A percentile compares a stretch with the other conserved stretches of the same genome.
Evolutionary conservation across 257 asterid species (phyloP).

Genomic region (Nicotiana tabacum): DNA sequence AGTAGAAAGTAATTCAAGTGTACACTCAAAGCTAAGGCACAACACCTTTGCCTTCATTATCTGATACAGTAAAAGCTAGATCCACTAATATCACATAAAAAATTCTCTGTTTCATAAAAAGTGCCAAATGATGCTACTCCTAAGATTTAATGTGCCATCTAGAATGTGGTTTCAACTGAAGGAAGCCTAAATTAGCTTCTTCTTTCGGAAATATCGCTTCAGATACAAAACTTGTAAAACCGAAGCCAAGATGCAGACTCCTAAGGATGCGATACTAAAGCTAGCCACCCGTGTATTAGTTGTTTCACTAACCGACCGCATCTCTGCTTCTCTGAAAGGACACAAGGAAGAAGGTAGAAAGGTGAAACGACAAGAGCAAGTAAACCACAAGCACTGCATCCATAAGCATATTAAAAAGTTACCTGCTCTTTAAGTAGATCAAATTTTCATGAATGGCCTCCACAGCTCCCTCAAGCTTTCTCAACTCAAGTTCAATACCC

Average conservation of each 20-base stretch:
- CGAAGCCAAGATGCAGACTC: conserved; percentile 57
- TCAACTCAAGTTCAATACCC: conserved; percentile 89
- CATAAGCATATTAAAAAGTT: neutral
- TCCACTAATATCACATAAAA: neutral
- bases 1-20: neutral
- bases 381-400: neutral
- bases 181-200: conserved; percentile 65
- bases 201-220: conserved; percentile 74
- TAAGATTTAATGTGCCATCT: conserved; percentile 13
- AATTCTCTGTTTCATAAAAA: neutral
- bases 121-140: neutral
- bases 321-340: conserved; percentile 65
- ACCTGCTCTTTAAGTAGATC: conserved; percentile 71
- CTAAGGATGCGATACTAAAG: conserved; percentile 74
- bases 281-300: conserved; percentile 72
- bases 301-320: conserved; percentile 58
- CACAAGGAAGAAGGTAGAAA: neutral
- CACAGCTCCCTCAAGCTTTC: conserved; percentile 89
- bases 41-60: neutral
- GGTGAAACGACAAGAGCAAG: neutral
- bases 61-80: neutral
- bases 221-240: conserved; percentile 51
- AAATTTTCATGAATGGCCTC: conserved; percentile 83
- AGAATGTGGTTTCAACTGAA: conserved; percentile 17
- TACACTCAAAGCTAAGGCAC: neutral